Evolutionary conservation across 306 rosid genomes (phyloP).

Genomic region (Hippophae gyantsensis): DNA sequence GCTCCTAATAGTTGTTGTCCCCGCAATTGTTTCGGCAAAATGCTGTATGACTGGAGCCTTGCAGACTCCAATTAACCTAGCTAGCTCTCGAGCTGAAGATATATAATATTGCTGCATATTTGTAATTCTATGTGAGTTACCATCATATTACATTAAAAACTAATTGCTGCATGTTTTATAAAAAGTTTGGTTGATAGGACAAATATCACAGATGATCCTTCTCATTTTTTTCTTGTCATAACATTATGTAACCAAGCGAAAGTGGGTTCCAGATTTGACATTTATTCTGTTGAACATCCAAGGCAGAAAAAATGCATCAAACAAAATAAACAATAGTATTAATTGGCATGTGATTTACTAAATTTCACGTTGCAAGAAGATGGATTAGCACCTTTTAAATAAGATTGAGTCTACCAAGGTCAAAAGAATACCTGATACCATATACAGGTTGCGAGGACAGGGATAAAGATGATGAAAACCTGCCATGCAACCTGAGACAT

Average conservation of each 20-base stretch:
- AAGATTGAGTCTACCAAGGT: neutral
- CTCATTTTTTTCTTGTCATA: too few species aligned
- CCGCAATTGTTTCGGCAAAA: conserved; percentile 69
- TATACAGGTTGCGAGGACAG: conserved; percentile 43
- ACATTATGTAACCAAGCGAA: too few species aligned
- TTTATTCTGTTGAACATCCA: neutral
- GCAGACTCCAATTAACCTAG: conserved; percentile 69
- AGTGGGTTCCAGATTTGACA: too few species aligned
- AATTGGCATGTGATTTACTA: neutral
- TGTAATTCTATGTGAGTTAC: neutral
- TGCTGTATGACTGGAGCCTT: conserved; percentile 80
- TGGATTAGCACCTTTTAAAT: neutral
- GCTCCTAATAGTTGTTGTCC: conserved; percentile 65
- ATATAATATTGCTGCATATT: conserved; percentile 59
- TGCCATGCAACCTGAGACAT: conserved; percentile 80
- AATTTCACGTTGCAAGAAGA: neutral
- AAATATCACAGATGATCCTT: too few species aligned
- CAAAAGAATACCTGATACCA: conserved; percentile 56
- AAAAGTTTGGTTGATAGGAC: too few species aligned
- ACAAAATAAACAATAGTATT: neutral
- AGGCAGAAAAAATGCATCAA: neutral
- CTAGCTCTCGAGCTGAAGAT: conserved; percentile 53
- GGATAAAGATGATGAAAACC: conserved; percentile 55
- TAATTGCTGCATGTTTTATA: too few species aligned
- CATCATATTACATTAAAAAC: neutral